Percentiles rank a stretch among this genome's conserved stretches.
phyloP scores from a whole-genome alignment of 495 filamentous ascomycete species.

The Aspergillus olivimuriae region DNA sequence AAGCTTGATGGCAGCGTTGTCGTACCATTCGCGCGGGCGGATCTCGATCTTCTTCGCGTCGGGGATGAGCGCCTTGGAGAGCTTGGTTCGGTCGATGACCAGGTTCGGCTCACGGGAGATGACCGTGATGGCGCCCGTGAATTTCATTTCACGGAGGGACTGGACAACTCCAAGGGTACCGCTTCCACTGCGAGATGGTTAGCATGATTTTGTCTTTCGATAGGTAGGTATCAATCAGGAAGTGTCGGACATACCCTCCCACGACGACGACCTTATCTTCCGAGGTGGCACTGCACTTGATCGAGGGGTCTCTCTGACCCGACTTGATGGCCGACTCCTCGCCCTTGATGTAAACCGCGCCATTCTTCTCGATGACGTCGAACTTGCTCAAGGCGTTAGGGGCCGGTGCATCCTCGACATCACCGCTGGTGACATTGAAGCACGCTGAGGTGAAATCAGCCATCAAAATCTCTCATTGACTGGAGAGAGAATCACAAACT shows the following conservation, averaged over 20 bases:
- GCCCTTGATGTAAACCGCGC: slow-evolving; percentile 75
- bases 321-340: slow-evolving; percentile 75
- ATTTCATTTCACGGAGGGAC: slow-evolving; percentile 73
- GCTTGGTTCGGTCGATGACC: slow-evolving; percentile 89
- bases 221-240: background rate
- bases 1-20: slow-evolving; percentile 63
- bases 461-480: background rate
- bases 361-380: slow-evolving; percentile 70
- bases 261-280: slow-evolving; percentile 75
- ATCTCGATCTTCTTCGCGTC: slow-evolving; percentile 71
- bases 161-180: slow-evolving; percentile 76
- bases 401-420: slow-evolving; percentile 91
- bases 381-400: slow-evolving; percentile 77
- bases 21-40: slow-evolving; percentile 70
- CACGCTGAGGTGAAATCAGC: no score
- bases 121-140: slow-evolving; percentile 72
- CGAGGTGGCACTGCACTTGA: slow-evolving; percentile 60
- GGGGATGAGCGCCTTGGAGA: slow-evolving; percentile 89
- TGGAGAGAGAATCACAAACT: slow-evolving; percentile 10
- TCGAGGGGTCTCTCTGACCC: slow-evolving; percentile 61
- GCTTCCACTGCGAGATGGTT: slow-evolving; percentile 50
- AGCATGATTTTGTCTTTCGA: no score
- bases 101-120: slow-evolving; percentile 78
- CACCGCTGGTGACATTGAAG: slow-evolving; percentile 82
- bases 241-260: slow-evolving; percentile 54